Evolutionary conservation across 2,329 filamentous ascomycete genomes (phyloP).

Genomic region (Alternaria tenuissima): DNA sequence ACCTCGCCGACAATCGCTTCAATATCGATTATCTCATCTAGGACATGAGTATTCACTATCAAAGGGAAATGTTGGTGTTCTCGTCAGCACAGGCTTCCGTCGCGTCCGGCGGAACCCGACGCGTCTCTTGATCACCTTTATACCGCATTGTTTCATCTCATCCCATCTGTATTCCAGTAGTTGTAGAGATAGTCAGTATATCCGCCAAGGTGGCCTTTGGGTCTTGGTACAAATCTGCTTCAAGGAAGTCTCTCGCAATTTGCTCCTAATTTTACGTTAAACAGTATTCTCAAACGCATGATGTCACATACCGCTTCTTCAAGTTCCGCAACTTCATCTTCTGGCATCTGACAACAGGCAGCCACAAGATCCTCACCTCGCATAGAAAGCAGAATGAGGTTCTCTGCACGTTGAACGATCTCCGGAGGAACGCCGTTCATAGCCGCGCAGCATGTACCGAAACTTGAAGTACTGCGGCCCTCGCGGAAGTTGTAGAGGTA

Average conservation of each 20-base stretch:
- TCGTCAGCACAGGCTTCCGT: too few species aligned
- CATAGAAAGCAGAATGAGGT: slow-evolving; percentile 72
- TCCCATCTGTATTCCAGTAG: background rate
- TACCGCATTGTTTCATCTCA: too few species aligned
- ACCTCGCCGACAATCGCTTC: too few species aligned
- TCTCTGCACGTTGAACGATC: slow-evolving; percentile 78
- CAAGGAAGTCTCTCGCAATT: slow-evolving; percentile 55
- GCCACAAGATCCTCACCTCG: slow-evolving; percentile 79
- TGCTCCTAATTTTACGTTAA: slow-evolving; percentile 43
- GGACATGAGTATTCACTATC: too few species aligned
- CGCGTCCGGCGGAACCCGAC: too few species aligned
- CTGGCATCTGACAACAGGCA: slow-evolving; percentile 73
- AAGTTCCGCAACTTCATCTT: slow-evolving; percentile 71
- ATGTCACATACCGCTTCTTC: slow-evolving; percentile 65
- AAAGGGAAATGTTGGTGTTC: too few species aligned
- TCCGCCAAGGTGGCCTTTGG: slow-evolving; percentile 50
- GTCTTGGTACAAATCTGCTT: slow-evolving; percentile 44
- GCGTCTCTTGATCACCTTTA: too few species aligned
- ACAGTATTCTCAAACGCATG: background rate
- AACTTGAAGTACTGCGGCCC: slow-evolving; percentile 80
- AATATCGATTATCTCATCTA: too few species aligned
- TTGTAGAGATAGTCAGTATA: slow-evolving; percentile 40
- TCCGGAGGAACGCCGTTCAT: slow-evolving; percentile 81
- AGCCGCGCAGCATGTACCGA: slow-evolving; percentile 83
- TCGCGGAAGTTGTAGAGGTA: slow-evolving; percentile 74